Evolutionary conservation across 1,284 basidiomycete genomes (phyloP), one percentile per base, ranked within the genome.

Genomic region (Papiliotrema terrestris): DNA sequence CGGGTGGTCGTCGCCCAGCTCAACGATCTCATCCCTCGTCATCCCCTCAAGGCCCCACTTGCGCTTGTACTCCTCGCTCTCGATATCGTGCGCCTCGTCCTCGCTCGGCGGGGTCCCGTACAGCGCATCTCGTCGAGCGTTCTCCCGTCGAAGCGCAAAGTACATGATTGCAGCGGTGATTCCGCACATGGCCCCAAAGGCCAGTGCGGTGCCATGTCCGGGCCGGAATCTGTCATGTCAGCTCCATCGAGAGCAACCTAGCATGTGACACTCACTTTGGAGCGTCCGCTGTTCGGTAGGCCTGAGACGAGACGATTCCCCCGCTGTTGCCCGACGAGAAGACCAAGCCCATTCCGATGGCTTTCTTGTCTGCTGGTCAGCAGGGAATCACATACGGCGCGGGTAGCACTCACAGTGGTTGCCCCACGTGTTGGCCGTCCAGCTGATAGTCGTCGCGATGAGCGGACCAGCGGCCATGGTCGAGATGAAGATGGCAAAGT

Each of bases 1-100:
- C 4, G 73, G 73, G 61, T 76, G 73, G 48, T 72, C 61, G 52
- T 81, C 79, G 3, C 78, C 80, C 17, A 80, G 63, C 45, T 68
- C 72, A 42, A 77, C 67, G 41, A 81, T 73, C 63, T 81, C 72
- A 38, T 76, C 66, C 45, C 71, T 66, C 2, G 62, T 64, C 68
- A 74, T 69, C 19, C 72, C 70, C 43, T 71, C 66, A 49, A 81
- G 61, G 2, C 79, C 78, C 63, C 73, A 77, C 39, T 59, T 58
- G 32, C 62, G 56, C 45, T 72, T 62, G 35, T 71, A 72, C 55
- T 74, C 77, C 22, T 68, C 63, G 41, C 60, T 57, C 38, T 74
- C 70, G 52, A 62, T 55, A 32, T 71, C 68, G 42, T 65, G 87
- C 50, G 88, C 76, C 75, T 93, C 88, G 67, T 93, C 89, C n/a